Conservation (phyloP, 257 asterid species). For the Lantana camara region DNA sequence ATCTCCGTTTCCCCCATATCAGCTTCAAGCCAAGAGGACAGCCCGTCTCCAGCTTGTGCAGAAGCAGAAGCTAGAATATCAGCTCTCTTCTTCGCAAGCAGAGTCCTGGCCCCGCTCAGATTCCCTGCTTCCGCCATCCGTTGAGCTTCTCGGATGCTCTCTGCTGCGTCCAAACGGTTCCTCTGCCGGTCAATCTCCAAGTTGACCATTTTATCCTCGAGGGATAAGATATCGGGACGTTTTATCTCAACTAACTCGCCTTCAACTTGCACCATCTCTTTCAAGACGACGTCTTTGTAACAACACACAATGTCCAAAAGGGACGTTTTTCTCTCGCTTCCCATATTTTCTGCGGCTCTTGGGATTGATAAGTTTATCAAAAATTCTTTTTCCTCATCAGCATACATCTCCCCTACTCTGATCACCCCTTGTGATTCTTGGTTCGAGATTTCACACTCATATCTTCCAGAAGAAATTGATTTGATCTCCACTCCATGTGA, state of each 20-base stretch:
- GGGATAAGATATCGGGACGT: conserved; percentile 13
- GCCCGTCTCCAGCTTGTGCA: conserved; percentile 32
- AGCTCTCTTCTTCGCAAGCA: no score
- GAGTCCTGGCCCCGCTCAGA: no score
- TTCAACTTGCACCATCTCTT: conserved; percentile 28
- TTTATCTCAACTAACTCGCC: conserved; percentile 33
- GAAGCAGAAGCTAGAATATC: no score
- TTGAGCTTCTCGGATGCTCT: conserved; percentile 31
- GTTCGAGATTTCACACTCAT: no score
- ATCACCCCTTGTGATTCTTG: no score
- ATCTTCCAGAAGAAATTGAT: no score
- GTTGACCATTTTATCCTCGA: conserved; percentile 24
- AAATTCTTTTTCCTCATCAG: conserved; percentile 38
- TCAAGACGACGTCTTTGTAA: conserved; percentile 26
- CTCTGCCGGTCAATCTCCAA: conserved; percentile 42
- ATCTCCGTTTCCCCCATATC: conserved; percentile 26
- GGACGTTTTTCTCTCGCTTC: conserved; percentile 21
- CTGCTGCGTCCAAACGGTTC: conserved; percentile 34
- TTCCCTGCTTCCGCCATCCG: no score
- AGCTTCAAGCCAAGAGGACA: conserved; percentile 26
- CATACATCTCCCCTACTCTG: conserved; percentile 31
- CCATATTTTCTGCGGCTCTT: neutral
- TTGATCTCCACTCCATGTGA: no score
- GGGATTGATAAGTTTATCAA: conserved; percentile 31
- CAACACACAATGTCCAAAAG: conserved; percentile 34